These are phyloP conservation scores for Arachis stenosperma DNA, from an alignment of 306 rosid species.

Conservation along the genomic window DNA sequence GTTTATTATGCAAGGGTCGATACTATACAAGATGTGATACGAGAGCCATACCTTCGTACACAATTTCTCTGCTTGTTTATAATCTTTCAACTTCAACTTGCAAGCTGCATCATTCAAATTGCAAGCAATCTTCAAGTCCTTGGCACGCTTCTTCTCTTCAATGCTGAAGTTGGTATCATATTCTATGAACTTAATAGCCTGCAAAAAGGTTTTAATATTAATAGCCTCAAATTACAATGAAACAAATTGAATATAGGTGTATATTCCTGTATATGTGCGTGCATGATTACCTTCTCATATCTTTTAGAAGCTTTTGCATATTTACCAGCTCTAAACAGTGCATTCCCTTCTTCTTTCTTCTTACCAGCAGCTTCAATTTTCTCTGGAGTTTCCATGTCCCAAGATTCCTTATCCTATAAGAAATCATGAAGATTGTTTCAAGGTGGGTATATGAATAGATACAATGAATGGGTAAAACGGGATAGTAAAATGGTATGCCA, in stretches of 20 bases:
- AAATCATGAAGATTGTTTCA: too few relatives aligned
- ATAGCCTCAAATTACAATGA: not conserved
- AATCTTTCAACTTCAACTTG: conserved; percentile 79
- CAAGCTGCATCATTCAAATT: conserved; percentile 87
- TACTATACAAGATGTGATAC: not conserved
- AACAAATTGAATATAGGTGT: not conserved
- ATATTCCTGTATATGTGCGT: not conserved
- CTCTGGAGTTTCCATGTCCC: conserved; percentile 81
- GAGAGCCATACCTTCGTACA: conserved; percentile 73
- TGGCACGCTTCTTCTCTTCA: conserved; percentile 78
- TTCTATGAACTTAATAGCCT: conserved; percentile 84
- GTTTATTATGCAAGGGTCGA: too few relatives aligned
- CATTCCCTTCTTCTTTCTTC: conserved; percentile 95
- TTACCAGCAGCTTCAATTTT: conserved; percentile 83
- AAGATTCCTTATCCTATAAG: conserved; percentile 81
- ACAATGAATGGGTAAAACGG: not conserved
- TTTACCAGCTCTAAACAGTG: conserved; percentile 78
- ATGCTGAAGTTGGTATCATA: conserved; percentile 67
- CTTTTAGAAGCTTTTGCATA: conserved; percentile 84
- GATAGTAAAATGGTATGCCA: conserved; percentile 3
- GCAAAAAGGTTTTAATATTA: not conserved
- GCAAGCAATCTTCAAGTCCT: conserved; percentile 78
- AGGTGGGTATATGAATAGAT: not conserved
- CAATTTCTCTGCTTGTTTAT: conserved; percentile 75
- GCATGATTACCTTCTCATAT: conserved; percentile 79